Evolutionary conservation across 345 rosid species (phyloP).

Genomic region (rapeseed (Brassica napus)): Da-Ae NC_063446.1:30159001-30159500

Average conservation of each 20-base stretch:
- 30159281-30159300: neutral
- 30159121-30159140: neutral
- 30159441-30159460: neutral
- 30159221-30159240: neutral
- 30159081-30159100: no score
- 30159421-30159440: neutral
- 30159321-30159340: neutral
- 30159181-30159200: no score
- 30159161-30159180: no score
- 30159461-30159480: neutral
- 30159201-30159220: neutral
- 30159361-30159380: neutral
- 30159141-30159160: neutral
- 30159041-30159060: no score
- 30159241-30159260: neutral
- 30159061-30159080: no score
- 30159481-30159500: neutral
- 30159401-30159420: neutral
- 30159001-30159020: no score
- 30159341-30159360: neutral
- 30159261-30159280: neutral
- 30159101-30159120: no score
- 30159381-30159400: neutral
- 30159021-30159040: no score
- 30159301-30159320: neutral